Evolutionary conservation across 352 stramenopile species (phyloP), one percentile per base, ranked within the genome.

Genomic region (Pythium chondricola): DNA sequence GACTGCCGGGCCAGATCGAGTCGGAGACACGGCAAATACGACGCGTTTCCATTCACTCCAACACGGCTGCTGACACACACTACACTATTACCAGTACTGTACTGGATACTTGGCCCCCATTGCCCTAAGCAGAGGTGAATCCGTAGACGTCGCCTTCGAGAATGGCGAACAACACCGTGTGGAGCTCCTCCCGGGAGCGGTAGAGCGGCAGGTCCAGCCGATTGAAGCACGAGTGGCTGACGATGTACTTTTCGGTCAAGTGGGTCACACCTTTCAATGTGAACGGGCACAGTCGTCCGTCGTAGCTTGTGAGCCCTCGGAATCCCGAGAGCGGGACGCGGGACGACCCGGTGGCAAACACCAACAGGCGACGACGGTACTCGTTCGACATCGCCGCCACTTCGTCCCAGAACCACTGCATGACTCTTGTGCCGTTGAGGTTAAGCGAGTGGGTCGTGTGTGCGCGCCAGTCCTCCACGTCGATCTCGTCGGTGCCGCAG

Each of bases 351-450:
- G 83, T 94, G 6, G 74, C 71, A 37, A 92, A 92, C 17, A 89
- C 63, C 27, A 94, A 55, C 52, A 94, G 61, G 10, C 75, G 69
- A 0, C 75, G 69, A 0, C 74, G 63, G 30, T 89, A 82, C 55
- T 88, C 74, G 49, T 78, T 82, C n/a, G 76, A 68, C 74, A 87
- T 85, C 29, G 79, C 74, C 21, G 80, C 76, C 56, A 99, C 78
- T 24, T 97, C 86, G 46, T 97, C 95, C 95, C 95, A 98, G 58
- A 98, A 98, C 93, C 92, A 98, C 13, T 45, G 48, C n/a, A 61
- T 69, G 2, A 75, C 61, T 10, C 29, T 60, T 22, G 61, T 52
- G 26, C 50, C 63, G 22, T 67, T 59, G 7, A 84, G 54, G 39
- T 84, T 78, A 24, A 61, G 49, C 40, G 65, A 70, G 32, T 71